Base-by-base conservation (phyloP, 192 early-diverging fungal species). In the Mortierella claussenii region DNA sequence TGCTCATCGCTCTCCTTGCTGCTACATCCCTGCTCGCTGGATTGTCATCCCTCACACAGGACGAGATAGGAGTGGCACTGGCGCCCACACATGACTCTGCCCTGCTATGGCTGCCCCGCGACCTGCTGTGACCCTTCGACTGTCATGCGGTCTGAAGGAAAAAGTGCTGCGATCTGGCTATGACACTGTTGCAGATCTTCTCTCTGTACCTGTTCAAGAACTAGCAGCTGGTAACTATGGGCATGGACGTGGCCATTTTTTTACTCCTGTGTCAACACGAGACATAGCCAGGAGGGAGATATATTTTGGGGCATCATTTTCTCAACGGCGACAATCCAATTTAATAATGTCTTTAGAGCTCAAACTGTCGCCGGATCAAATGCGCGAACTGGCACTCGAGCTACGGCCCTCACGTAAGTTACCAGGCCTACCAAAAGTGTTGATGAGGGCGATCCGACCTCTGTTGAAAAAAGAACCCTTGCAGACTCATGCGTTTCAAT, bases 101-200 rank as follows among this genome's bases (percentile, higher is more conserved):
- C 20, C 20, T 18, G 13, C 28, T 27, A 71, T 63, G 60, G 59
- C 51, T 1, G 28, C 69, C 2, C 51, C 69, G 5, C 64, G 73
- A 47, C 73, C 73, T 18, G 57, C 64, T 36, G 43, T 67, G 11
- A 76, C 73, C 2, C 64, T 76, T 20, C 64, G 58, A 2, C 47
- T 76, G 13, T 67, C 73, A 12, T 17, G 34, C 1, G 36, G 43
- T 30, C 37, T 76, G 13, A 48, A 58, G 30, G 64, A 66, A 0
- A 76, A 76, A 31, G 46, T 76, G 32, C 24, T 66, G 3, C 57
- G 53, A 4, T 76, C 73, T 0, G 73, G 73, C 1, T 76, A 67
- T 11, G 30, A 18, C 26, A 76, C 73, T 27, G 73, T 63, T 0
- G 73, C 31, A 3, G 73, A 76, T 11, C 63, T 75, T 13, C 36